Evolutionary conservation across 495 filamentous ascomycete species (phyloP).

Genomic region (Xylaria bambusicola): DNA sequence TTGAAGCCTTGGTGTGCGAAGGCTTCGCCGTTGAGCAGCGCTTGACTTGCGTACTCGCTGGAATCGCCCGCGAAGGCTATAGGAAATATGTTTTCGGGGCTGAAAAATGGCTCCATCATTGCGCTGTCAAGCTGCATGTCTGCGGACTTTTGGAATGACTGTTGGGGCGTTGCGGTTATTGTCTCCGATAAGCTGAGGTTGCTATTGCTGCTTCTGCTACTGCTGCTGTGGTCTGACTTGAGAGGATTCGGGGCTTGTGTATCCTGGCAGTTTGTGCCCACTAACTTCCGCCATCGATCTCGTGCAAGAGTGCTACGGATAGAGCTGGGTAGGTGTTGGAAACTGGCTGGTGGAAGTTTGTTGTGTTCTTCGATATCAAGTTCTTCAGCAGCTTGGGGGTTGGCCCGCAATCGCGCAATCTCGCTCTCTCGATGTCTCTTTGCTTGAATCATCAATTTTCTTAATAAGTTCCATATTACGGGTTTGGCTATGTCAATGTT

Average conservation of each 20-base stretch:
- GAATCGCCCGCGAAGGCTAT: constrained; percentile 23
- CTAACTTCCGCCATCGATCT: constrained; percentile 48
- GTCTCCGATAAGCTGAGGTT: constrained; percentile 12
- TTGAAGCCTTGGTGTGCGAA: background rate
- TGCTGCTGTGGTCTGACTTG: background rate
- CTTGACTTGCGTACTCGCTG: constrained; percentile 17
- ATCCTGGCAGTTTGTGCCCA: constrained; percentile 37
- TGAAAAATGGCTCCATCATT: constrained; percentile 40
- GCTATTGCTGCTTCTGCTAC: background rate
- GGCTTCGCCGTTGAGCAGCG: constrained; percentile 1
- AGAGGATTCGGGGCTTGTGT: background rate
- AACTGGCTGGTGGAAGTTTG: constrained; percentile 35
- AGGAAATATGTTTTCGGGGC: constrained; percentile 28
- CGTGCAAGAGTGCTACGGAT: constrained; percentile 38
- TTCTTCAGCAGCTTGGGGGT: constrained; percentile 43
- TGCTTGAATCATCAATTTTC: constrained; percentile 71
- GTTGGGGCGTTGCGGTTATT: background rate
- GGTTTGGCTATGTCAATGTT: constrained; percentile 56
- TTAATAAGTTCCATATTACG: constrained; percentile 73
- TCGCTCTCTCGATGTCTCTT: constrained; percentile 54
- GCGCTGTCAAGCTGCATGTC: constrained; percentile 30
- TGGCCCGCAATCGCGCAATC: constrained; percentile 40
- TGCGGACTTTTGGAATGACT: constrained; percentile 2
- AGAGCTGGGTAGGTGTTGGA: constrained; percentile 40
- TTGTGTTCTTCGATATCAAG: constrained; percentile 44